Evolutionary conservation across 805 yeast genomes (phyloP), one percentile per base, ranked within the genome.

Genomic region (Monosporozyma siamensis): DNA sequence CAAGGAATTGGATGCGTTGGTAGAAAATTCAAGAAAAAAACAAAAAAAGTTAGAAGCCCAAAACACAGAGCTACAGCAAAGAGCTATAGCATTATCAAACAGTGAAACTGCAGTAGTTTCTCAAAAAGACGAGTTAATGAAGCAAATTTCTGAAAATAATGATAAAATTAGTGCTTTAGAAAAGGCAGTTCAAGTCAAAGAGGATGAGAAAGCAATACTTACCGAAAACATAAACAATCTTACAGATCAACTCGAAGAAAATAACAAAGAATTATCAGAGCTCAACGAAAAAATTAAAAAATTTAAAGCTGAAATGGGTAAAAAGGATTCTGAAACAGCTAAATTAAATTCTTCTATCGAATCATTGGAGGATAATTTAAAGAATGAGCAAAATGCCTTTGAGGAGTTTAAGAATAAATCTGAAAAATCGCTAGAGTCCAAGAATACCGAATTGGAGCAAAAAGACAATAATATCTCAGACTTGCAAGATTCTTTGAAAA

Each of bases 11-110:
- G 9, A 23, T 23, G 25, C 9, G 9, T 23, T 23, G 9, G 8
- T 23, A 9, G 9, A 6, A 9, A 23, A 6, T 23, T 23, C 25
- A 23, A 38, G 47, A 21, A 46, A 42, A 34, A 46, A 47, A 31
- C 45, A 41, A 2, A 41, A 42, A n/a, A 29, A 18, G n/a, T 15
- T 43, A 4, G 17, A 43, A 18, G 10, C 27, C 8, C 35, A 38
- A 14, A 36, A 20, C 17, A n/a, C 17, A 18, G 3, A 32, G 3
- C n/a, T 32, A 18, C n/a, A 32, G 18, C n/a, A 34, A 11, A 34
- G 26, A 10, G 30, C 18, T 14, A 25, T 22, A 12, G 34, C 10
- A 6, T 8, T 10, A 20, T 11, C 34, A 17, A 17, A 38, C 14
- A 25, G 24, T 14, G 15, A 18, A 11, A 23, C 23, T 17, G 32